Evolutionary conservation across 1,284 basidiomycete species (phyloP).

Genomic region (Tilletia indica): DNA sequence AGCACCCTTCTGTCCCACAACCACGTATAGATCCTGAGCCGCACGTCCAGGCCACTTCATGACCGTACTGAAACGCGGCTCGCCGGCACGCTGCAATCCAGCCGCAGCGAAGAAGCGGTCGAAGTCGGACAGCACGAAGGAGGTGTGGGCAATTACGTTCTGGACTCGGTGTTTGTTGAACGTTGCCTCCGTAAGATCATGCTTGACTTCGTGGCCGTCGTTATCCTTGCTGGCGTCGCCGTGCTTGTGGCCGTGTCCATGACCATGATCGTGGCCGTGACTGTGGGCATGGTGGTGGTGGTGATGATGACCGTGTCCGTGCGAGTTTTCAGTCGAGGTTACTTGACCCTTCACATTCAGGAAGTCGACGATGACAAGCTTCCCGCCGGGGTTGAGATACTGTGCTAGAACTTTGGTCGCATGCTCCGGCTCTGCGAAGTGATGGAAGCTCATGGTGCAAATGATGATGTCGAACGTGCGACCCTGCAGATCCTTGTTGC

Average conservation of each 20-base stretch:
- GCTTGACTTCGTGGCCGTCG: neutral
- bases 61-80: neutral
- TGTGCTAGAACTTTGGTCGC: slow-evolving; percentile 27
- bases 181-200: neutral
- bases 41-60: slow-evolving; percentile 9
- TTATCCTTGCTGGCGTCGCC: neutral
- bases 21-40: neutral
- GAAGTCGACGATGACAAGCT: slow-evolving; percentile 31
- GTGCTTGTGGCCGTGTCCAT: slow-evolving; percentile 22
- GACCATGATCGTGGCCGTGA: slow-evolving; percentile 16
- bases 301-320: neutral
- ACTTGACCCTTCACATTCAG: slow-evolving; percentile 28
- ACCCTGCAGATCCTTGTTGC: slow-evolving; percentile 11
- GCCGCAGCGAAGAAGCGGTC: slow-evolving; percentile 30
- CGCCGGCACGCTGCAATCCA: slow-evolving; percentile 19
- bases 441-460: slow-evolving; percentile 37
- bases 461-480: slow-evolving; percentile 32
- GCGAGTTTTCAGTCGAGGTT: slow-evolving; percentile 18
- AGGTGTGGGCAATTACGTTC: slow-evolving; percentile 33
- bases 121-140: slow-evolving; percentile 30
- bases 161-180: slow-evolving; percentile 22
- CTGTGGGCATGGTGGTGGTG: slow-evolving; percentile 1
- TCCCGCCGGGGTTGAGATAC: slow-evolving; percentile 30
- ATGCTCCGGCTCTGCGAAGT: slow-evolving; percentile 29
- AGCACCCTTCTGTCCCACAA: neutral